Evolutionary conservation across 2,329 filamentous ascomycete genomes (phyloP).

Genomic region (Davidsoniella australis): DNA sequence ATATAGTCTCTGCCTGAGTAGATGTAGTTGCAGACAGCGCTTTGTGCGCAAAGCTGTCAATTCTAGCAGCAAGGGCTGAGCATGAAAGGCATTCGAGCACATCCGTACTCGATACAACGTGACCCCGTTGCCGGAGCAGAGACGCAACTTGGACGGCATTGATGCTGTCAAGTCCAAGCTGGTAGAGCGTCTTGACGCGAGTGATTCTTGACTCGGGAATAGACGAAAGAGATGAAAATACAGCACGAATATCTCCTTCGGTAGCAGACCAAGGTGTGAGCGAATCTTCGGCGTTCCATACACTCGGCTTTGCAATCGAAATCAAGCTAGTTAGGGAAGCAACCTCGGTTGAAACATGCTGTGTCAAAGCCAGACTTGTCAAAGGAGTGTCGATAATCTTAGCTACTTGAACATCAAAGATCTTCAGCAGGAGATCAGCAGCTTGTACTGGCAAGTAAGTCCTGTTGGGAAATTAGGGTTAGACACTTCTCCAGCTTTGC

Average conservation of each 20-base stretch:
- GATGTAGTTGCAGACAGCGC: background rate
- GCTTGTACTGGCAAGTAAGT: background rate
- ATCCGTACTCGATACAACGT: conserved; percentile 48
- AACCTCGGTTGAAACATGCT: too few relatives aligned
- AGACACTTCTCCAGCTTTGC: background rate
- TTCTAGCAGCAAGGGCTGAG: background rate
- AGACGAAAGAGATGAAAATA: conserved; percentile 42
- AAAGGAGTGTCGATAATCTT: too few relatives aligned
- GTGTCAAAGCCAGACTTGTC: too few relatives aligned
- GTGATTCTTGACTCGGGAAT: conserved; percentile 32
- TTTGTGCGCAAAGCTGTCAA: background rate
- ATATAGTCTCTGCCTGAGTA: background rate
- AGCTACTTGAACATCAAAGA: too few relatives aligned
- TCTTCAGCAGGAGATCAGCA: too few relatives aligned
- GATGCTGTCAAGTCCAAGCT: conserved; percentile 83
- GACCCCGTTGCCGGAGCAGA: conserved; percentile 41
- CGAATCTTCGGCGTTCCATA: background rate
- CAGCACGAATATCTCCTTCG: conserved; percentile 35
- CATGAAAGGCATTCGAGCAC: conserved; percentile 36
- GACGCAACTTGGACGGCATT: conserved; percentile 65
- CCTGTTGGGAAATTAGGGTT: background rate
- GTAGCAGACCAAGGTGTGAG: conserved; percentile 28
- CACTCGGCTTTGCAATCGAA: too few relatives aligned
- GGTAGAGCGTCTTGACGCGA: conserved; percentile 57
- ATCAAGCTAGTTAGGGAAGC: too few relatives aligned